Percentiles rank a stretch among this genome's conserved stretches.
Evolutionary conservation across 345 rosid species (phyloP).

Genomic region (Xanthoceras sorbifolium): DNA sequence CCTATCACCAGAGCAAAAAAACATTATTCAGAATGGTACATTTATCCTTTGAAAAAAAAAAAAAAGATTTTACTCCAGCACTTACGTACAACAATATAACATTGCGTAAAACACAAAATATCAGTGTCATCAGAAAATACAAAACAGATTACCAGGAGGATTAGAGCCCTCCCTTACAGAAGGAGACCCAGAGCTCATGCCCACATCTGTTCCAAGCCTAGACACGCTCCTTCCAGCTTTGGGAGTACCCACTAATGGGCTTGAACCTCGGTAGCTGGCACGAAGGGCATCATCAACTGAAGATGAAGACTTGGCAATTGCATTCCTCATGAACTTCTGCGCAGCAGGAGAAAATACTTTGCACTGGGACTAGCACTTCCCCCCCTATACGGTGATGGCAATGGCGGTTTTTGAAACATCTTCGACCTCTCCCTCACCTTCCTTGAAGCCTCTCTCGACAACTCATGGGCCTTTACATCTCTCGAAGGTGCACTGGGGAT

Average conservation of each 20-base stretch:
- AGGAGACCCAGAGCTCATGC: constrained; percentile 60
- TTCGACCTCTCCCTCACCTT: constrained; percentile 78
- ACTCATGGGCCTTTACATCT: constrained; percentile 83
- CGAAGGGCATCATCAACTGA: constrained; percentile 95
- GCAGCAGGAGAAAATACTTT: constrained; percentile 89
- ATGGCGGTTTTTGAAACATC: constrained; percentile 86
- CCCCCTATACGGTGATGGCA: constrained; percentile 88
- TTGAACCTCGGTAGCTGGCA: constrained; percentile 89
- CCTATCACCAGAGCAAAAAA: neutral
- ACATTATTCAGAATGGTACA: neutral
- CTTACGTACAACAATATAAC: neutral
- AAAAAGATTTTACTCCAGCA: neutral
- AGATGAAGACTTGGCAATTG: constrained; percentile 77
- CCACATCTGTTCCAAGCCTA: constrained; percentile 79
- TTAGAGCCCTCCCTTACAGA: constrained; percentile 58
- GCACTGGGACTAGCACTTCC: constrained; percentile 94
- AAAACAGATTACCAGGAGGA: constrained; percentile 50
- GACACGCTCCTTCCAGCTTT: constrained; percentile 73
- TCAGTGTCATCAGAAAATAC: neutral
- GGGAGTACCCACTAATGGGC: constrained; percentile 71
- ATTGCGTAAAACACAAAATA: neutral
- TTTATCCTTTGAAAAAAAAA: neutral
- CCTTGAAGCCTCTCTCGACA: constrained; percentile 88
- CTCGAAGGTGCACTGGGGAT: constrained; percentile 75
- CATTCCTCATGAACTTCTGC: constrained; percentile 87